These are phyloP conservation scores for Solanum clarkiae DNA, from an alignment of 257 asterid genomes.

Conservation along the genomic window DNA sequence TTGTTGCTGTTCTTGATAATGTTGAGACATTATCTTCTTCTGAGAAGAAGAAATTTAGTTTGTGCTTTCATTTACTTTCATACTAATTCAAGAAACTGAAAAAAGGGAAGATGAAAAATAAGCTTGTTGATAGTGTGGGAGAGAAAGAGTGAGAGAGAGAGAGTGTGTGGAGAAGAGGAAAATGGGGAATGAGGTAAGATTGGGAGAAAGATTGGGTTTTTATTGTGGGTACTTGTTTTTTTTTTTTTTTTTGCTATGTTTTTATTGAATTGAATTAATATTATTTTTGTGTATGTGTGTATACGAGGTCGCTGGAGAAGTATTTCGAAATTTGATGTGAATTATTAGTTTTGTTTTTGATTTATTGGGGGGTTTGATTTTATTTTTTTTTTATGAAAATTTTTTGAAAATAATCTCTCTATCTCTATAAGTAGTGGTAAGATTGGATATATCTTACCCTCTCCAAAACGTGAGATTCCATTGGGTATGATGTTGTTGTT, in stretches of 20 bases:
- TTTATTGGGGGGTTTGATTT: too few species aligned
- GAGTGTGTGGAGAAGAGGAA: neutral
- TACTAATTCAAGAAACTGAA: conserved; percentile 20
- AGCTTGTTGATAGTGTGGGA: neutral
- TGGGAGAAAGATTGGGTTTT: conserved; percentile 11
- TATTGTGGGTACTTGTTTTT: neutral
- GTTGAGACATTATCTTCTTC: conserved; percentile 38
- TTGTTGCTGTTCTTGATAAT: conserved; percentile 3
- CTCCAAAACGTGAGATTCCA: too few species aligned
- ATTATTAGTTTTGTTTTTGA: too few species aligned
- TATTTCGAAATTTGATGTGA: neutral
- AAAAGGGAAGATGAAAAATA: neutral
- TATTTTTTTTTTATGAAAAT: too few species aligned
- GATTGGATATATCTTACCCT: too few species aligned
- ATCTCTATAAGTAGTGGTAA: too few species aligned
- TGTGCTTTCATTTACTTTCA: conserved; percentile 10
- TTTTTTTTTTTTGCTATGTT: too few species aligned
- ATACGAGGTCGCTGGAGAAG: neutral
- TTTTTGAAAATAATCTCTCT: too few species aligned
- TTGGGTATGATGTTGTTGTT: too few species aligned
- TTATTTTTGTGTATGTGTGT: neutral
- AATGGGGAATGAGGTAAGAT: neutral
- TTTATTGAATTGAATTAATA: neutral
- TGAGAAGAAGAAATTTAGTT: conserved; percentile 12
- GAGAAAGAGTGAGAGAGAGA: neutral